Percentiles rank a stretch among this genome's conserved stretches.
Conservation (phyloP, 2,329 filamentous ascomycete species). For the Aureobasidium sp. region DNA sequence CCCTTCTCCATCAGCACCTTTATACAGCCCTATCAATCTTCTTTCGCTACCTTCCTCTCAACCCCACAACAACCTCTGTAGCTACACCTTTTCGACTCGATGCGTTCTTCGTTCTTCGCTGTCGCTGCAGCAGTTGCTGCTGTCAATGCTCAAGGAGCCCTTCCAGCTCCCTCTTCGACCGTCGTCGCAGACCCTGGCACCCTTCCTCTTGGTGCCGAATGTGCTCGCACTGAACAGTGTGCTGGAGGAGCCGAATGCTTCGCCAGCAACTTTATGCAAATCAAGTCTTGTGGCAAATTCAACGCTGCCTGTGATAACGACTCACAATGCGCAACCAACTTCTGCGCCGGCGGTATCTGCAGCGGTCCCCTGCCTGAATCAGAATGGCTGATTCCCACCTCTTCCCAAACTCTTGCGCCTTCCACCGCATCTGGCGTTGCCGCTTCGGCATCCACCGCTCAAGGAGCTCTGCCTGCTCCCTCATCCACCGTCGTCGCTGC, state of each 20-base stretch:
- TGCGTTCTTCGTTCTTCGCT: conserved; percentile 1
- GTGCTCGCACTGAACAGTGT: conserved; percentile 17
- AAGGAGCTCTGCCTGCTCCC: conserved; percentile 1
- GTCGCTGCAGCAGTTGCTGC: not conserved
- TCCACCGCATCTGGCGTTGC: not conserved
- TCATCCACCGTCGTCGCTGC: conserved; percentile 15
- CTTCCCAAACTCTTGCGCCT: not conserved
- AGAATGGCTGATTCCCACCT: not conserved
- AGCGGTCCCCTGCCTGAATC: conserved; percentile 17
- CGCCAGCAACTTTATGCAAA: conserved; percentile 15
- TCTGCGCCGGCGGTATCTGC: conserved; percentile 21
- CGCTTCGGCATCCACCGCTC: not conserved
- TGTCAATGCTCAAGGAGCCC: conserved; percentile 1
- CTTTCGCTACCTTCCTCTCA: not conserved
- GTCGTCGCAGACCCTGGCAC: conserved; percentile 18
- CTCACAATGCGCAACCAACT: conserved; percentile 21
- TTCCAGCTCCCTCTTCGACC: conserved; percentile 2
- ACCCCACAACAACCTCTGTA: not conserved
- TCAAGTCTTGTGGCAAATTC: conserved; percentile 20
- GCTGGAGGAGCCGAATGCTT: conserved; percentile 17
- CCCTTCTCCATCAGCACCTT: not conserved
- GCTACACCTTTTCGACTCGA: not conserved
- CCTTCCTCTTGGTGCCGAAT: conserved; percentile 18
- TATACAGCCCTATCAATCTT: not conserved
- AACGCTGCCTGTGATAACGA: conserved; percentile 18